Evolutionary conservation across 495 filamentous ascomycete species (phyloP), one percentile per base, ranked within the genome.

Genomic region (Lindgomyces ingoldianus): DNA sequence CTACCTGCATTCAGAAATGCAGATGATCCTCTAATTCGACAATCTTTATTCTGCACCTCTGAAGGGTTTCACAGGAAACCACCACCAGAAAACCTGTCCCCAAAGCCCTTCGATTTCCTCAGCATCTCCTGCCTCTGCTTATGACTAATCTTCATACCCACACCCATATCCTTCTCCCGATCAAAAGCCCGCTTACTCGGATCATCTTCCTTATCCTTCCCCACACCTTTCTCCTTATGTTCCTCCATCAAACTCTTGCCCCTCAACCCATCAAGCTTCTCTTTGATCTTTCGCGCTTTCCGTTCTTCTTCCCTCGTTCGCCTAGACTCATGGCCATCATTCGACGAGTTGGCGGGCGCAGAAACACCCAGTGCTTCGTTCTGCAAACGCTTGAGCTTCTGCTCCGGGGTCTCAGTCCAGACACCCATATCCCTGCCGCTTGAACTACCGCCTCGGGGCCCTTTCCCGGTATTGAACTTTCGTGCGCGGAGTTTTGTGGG

Each of bases 371-470:
- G 82, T n/a, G 96, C 86, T 65, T 94, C 85, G 74, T 96, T 86
- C 68, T 86, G 86, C 3, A 98, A 74, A 18, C 94, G 80, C 71
- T 87, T 85, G 55, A 87, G 84, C 72, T 94, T 95, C 72, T 97
- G 84, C 68, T 93, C 91, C 0, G 93, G 90, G 4, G 91, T 96
- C 71, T 98, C 94, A 0, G 90, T 91, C 94, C 94, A 98, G 22
- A 92, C 81, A 9, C 86, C 81, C 67, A 79, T 83, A 57, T 87
- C 80, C 1, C 73, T 68, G 14, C 44, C 70, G 4, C 26, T 73
- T 1, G 79, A 71, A 2, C 76, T 67, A 6, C 63, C 69, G 51
- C 29, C 12, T 42, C 18, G 47, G 81, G 80, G 2, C 81, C 82
- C 66, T 86, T 89, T n/a, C 1, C 91, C 88, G 2, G 84, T 87